phyloP scores from a whole-genome alignment of 1,139 yeast genomes.

The Saccharomyces pastorianus region DNA sequence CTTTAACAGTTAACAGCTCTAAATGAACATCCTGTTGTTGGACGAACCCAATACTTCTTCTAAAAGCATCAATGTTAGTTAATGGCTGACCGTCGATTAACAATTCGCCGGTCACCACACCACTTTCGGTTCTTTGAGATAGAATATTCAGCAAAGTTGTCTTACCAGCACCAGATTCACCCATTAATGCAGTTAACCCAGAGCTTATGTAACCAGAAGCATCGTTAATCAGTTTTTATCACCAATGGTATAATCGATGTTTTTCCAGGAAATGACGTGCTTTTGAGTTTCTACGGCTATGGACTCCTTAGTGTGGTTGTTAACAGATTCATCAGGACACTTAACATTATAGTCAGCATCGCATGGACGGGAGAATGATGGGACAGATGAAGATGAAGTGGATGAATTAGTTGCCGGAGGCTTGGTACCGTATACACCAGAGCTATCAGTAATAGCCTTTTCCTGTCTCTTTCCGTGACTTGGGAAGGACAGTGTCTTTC shows the following conservation, averaged over 20 bases:
- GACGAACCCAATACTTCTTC: constrained; percentile 50
- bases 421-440: background rate
- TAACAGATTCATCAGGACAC: constrained; percentile 34
- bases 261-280: constrained; percentile 39
- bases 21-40: constrained; percentile 53
- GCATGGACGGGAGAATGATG: constrained; percentile 9
- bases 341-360: constrained; percentile 3
- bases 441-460: background rate
- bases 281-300: constrained; percentile 38
- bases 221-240: constrained; percentile 38
- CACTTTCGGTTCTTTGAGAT: constrained; percentile 43
- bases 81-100: constrained; percentile 45
- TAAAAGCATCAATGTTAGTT: constrained; percentile 36
- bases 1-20: constrained; percentile 43
- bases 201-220: constrained; percentile 47
- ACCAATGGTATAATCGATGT: constrained; percentile 38
- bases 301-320: constrained; percentile 1
- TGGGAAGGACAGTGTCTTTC: constrained; percentile 3
- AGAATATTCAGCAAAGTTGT: constrained; percentile 47
- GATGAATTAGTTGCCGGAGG: background rate
- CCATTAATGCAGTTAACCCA: constrained; percentile 50
- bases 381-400: constrained; percentile 7
- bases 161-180: constrained; percentile 59
- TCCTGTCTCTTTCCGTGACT: background rate
- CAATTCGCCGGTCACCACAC: constrained; percentile 49